phyloP scores from a whole-genome alignment of 768 basidiomycete species.

The Termitomyces sp. region DNA sequence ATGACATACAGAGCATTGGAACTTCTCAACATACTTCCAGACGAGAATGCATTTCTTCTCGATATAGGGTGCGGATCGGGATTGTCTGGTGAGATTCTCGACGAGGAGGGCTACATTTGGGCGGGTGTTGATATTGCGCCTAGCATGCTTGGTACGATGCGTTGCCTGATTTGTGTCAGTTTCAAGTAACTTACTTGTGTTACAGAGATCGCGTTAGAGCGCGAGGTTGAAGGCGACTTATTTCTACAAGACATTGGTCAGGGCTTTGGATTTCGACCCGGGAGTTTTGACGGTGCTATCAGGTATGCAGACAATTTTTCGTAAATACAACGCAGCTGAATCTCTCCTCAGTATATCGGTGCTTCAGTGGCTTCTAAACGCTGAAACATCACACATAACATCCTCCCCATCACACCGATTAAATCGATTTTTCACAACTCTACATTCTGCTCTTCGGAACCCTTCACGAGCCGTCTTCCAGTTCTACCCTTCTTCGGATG shows the following conservation, averaged over 20 bases:
- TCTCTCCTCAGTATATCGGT: conserved; percentile 75
- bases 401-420: conserved; percentile 86
- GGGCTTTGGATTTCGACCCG: conserved; percentile 94
- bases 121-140: conserved; percentile 92
- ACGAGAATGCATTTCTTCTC: conserved; percentile 77
- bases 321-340: background rate
- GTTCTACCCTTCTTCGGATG: conserved; percentile 96
- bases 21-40: conserved; percentile 75
- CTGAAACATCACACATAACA: conserved; percentile 85
- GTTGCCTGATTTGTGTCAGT: background rate
- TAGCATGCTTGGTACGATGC: conserved; percentile 86
- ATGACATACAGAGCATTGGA: conserved; percentile 98
- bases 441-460: conserved; percentile 81
- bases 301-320: conserved; percentile 43
- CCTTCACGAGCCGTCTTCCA: conserved; percentile 85
- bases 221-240: conserved; percentile 93
- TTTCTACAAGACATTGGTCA: conserved; percentile 98
- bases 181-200: background rate
- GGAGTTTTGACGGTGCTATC: conserved; percentile 96
- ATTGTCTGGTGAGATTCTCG: conserved; percentile 91
- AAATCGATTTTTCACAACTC: conserved; percentile 86
- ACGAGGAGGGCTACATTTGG: conserved; percentile 93
- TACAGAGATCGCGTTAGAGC: conserved; percentile 88
- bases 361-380: conserved; percentile 97
- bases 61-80: conserved; percentile 99